phyloP scores from a whole-genome alignment of 1,284 basidiomycete genomes.

The Ustilago tritici region DNA sequence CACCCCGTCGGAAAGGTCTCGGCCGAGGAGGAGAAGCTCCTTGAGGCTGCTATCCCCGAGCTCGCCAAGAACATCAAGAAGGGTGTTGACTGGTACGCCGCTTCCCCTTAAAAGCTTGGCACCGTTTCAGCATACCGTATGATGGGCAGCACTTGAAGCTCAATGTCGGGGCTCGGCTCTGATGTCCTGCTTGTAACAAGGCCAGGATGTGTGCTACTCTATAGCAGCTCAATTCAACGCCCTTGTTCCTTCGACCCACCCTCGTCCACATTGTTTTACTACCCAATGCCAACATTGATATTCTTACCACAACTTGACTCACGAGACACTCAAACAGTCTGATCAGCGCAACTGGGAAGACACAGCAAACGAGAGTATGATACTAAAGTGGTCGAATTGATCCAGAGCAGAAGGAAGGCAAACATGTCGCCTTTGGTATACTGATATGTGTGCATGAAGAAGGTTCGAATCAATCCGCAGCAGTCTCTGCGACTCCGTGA shows the following conservation, averaged over 20 bases:
- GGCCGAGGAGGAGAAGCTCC: constrained; percentile 69
- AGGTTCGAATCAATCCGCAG: background rate
- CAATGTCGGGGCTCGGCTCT: background rate
- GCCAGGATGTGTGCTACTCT: background rate
- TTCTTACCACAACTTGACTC: constrained; percentile 1
- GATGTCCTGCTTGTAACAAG: background rate
- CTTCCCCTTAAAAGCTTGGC: constrained; percentile 52
- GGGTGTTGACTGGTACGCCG: constrained; percentile 65
- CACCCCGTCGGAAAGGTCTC: constrained; percentile 65
- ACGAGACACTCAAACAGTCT: background rate
- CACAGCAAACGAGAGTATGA: background rate
- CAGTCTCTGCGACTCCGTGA: background rate
- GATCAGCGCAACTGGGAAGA: background rate
- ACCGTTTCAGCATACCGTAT: background rate
- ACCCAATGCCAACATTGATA: constrained; percentile 6
- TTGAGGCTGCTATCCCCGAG: constrained; percentile 67
- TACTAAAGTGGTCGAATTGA: background rate
- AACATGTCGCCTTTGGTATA: background rate
- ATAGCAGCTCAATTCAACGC: background rate
- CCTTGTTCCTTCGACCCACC: background rate
- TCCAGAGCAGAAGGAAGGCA: background rate
- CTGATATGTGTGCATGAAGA: background rate
- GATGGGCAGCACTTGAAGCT: background rate
- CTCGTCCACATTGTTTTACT: constrained; percentile 2
- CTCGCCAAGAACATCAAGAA: constrained; percentile 70